Conservation (phyloP, 495 filamentous ascomycete genomes). For the Tuber aestivum region DNA sequence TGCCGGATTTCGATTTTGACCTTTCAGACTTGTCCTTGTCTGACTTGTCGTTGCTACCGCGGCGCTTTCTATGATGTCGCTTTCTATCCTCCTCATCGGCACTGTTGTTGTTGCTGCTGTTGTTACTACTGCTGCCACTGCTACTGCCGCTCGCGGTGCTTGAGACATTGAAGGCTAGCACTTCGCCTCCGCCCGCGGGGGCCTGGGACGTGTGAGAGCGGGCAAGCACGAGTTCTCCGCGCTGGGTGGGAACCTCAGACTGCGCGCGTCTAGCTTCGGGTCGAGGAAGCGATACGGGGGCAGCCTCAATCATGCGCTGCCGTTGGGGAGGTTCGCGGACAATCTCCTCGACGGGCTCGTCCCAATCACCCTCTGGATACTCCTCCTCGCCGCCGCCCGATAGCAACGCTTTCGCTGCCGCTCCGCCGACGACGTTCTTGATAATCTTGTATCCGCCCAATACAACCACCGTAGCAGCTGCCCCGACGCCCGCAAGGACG, state of each 20-base stretch:
- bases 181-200: background rate
- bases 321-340: background rate
- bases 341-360: conserved; percentile 15
- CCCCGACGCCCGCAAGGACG: conserved; percentile 80
- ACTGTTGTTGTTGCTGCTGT: conserved; percentile 8
- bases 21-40: conserved; percentile 25
- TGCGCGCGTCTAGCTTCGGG: background rate
- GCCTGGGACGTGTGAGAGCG: background rate
- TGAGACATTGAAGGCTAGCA: background rate
- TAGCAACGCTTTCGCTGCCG: conserved; percentile 37
- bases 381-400: conserved; percentile 48
- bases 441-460: conserved; percentile 96
- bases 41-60: conserved; percentile 18
- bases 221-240: background rate
- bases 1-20: conserved; percentile 11
- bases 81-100: conserved; percentile 18
- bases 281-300: background rate
- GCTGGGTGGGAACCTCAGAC: background rate
- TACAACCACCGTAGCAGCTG: conserved; percentile 86
- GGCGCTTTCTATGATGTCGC: conserved; percentile 15
- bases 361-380: conserved; percentile 51
- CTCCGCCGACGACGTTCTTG: conserved; percentile 60
- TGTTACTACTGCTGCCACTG: background rate
- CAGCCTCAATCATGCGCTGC: background rate
- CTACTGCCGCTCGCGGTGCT: background rate